Evolutionary conservation across 2,329 filamentous ascomycete genomes (phyloP), one percentile per base, ranked within the genome.

Genomic region (Nigrograna mackinnonii): DNA sequence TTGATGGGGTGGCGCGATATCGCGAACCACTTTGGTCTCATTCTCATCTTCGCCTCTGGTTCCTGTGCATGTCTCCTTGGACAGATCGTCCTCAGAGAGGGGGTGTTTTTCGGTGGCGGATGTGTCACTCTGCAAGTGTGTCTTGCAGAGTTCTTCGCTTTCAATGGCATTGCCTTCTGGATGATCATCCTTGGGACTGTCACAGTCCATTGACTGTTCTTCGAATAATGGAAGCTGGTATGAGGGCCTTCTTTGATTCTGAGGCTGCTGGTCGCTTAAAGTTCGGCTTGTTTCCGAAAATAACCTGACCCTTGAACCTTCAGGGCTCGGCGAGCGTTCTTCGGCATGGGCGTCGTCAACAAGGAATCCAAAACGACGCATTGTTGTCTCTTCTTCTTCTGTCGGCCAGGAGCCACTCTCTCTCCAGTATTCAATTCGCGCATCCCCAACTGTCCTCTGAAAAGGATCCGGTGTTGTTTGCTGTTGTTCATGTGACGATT

Each of bases 21-120:
- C 31, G 35, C 43, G 43, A 21, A 56, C 35, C 30, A 54, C 44
- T 35, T 20, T 54, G 5, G 51, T 48, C 46, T 50, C 39, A 32
- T 54, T 56, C 31, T 40, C 39, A 32, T 54, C 54, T 32, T 40
- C 62, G 16, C 55, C 46, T 20, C 55, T 40, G 16, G 73, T 37
- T 13, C 46, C 69, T 21, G 54, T 14, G 42, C 60, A 74, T 20
- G 66, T 59, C 24, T 41, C 32, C 11, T 67, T 44, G 39, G 76
- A 74, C 5, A 72, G 31, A 16, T 46, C 33, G 37, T 55, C 43
- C 18, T 54, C 38, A 30, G 42, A 49, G 24, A 55, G 52, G 52
- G 34, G 22, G 45, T 50, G 44, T 54, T 11, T 44, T 50, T 18
- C 17, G 48, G 52, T 21, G 28, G 26, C 18, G 35, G 30, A 31